Evolutionary conservation across 352 stramenopile species (phyloP).

Genomic region (Globisporangium parvum): DNA sequence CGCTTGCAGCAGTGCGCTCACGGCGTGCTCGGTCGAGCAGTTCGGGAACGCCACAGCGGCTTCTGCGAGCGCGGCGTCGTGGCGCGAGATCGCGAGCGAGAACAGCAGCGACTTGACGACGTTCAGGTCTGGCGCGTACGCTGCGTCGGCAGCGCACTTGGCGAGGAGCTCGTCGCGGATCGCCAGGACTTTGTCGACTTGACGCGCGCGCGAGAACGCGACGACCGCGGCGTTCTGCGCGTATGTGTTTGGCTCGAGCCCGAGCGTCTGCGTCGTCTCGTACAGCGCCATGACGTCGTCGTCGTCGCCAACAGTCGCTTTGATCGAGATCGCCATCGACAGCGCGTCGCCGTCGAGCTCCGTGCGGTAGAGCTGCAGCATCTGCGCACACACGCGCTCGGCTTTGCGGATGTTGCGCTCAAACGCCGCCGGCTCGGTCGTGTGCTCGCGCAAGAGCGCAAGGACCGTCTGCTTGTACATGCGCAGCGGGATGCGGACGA

Average conservation of each 20-base stretch:
- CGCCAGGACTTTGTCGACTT: slow-evolving; percentile 46
- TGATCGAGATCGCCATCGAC: slow-evolving; percentile 77
- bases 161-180: slow-evolving; percentile 31
- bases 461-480: slow-evolving; percentile 68
- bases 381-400: slow-evolving; percentile 56
- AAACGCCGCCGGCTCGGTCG: slow-evolving; percentile 13
- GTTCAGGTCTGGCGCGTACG: slow-evolving; percentile 34
- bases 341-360: slow-evolving; percentile 57
- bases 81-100: slow-evolving; percentile 52
- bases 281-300: slow-evolving; percentile 73
- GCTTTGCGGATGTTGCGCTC: slow-evolving; percentile 38
- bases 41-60: slow-evolving; percentile 37
- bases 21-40: slow-evolving; percentile 32
- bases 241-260: slow-evolving; percentile 64
- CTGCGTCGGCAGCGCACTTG: slow-evolving; percentile 9
- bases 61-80: slow-evolving; percentile 34
- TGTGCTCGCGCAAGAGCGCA: slow-evolving; percentile 40
- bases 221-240: slow-evolving; percentile 68
- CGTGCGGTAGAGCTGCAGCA: slow-evolving; percentile 51
- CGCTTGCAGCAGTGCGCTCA: slow-evolving; percentile 17
- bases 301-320: slow-evolving; percentile 58
- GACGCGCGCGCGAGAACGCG: slow-evolving; percentile 56
- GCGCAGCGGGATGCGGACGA: slow-evolving; percentile 31
- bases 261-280: slow-evolving; percentile 60
- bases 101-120: slow-evolving; percentile 55